phyloP scores from a whole-genome alignment of 2,329 filamentous ascomycete species.

The Botryosphaeria dothidea region DNA sequence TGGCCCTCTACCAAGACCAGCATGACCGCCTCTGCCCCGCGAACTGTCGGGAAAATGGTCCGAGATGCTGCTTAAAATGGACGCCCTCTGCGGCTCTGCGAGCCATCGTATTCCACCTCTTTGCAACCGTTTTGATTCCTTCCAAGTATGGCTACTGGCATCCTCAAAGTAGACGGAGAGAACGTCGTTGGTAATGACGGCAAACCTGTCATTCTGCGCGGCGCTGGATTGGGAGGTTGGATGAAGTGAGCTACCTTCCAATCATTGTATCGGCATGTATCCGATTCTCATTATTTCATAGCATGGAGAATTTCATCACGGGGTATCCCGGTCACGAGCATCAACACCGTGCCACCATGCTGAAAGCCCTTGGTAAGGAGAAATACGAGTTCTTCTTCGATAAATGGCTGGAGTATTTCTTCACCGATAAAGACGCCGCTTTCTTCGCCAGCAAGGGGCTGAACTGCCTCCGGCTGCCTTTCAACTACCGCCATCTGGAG shows the following conservation, averaged over 20 bases:
- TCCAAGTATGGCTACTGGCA: not conserved
- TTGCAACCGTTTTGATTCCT: not conserved
- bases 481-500: slow-evolving; percentile 62
- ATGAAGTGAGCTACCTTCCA: slow-evolving; percentile 36
- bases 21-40: slow-evolving; percentile 1
- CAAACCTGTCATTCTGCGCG: slow-evolving; percentile 49
- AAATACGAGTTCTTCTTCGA: slow-evolving; percentile 60
- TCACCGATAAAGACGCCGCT: slow-evolving; percentile 58
- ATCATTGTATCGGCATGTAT: not conserved
- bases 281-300: slow-evolving; percentile 20
- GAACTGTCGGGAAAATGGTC: not conserved
- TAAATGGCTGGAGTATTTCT: slow-evolving; percentile 59
- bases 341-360: slow-evolving; percentile 56
- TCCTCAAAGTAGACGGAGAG: slow-evolving; percentile 45
- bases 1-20: not conserved
- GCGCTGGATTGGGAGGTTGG: slow-evolving; percentile 49
- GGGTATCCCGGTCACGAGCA: slow-evolving; percentile 62
- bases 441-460: slow-evolving; percentile 58
- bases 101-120: not conserved
- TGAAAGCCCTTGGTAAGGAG: slow-evolving; percentile 55
- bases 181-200: slow-evolving; percentile 50
- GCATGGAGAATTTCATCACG: slow-evolving; percentile 65
- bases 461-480: slow-evolving; percentile 61
- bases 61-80: not conserved
- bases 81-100: not conserved